Evolutionary conservation across 768 basidiomycete species (phyloP), one percentile per base, ranked within the genome.

Genomic region (Lentinula raphanica): DNA sequence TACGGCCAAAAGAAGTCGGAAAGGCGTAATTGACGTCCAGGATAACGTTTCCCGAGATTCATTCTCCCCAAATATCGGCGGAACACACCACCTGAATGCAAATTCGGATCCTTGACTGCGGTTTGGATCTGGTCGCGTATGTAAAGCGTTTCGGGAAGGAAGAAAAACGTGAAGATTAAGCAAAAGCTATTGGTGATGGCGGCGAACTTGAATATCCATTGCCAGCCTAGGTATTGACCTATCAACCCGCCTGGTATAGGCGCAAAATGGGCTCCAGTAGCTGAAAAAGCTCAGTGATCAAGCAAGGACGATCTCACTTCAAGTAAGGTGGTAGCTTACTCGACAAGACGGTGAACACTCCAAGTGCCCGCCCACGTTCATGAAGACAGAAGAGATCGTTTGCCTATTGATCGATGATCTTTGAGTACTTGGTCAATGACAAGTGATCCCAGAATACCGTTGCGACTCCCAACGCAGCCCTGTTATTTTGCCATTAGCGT

Each of bases 211-310:
- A 55, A 55, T 11, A 55, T 38, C 54, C 54, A 55, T 17, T 35
- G 54, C 54, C 54, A 55, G 11, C 54, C 54, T 7, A 55, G 42
- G n/a, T 40, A 55, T 44, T 55, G 54, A 27, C 54, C 54, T n/a
- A 55, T 55, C 7, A 55, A 38, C 7, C 54, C 54, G 6, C 54
- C 54, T 42, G 54, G 54, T 1, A 55, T 55, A 7, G 54, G 54
- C 5, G 54, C 54, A n/a, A 55, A 42, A 42, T 55, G 54, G 8
- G 40, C 54, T 17, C 54, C 54, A 3, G 38, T 55, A 19, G 54
- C 36, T 38, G 38, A 38, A 17, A 25, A 32, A 40, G 46, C 15
- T 49, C 17, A 1, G 0, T 2, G 4, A 21, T 12, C 35, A 9
- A 32, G 35, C 25, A 3, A 32, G 49, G 11, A 28, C 11, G 27